Evolutionary conservation across 257 asterid species (phyloP).

Genomic region (Salvia rosmarinus): DNA sequence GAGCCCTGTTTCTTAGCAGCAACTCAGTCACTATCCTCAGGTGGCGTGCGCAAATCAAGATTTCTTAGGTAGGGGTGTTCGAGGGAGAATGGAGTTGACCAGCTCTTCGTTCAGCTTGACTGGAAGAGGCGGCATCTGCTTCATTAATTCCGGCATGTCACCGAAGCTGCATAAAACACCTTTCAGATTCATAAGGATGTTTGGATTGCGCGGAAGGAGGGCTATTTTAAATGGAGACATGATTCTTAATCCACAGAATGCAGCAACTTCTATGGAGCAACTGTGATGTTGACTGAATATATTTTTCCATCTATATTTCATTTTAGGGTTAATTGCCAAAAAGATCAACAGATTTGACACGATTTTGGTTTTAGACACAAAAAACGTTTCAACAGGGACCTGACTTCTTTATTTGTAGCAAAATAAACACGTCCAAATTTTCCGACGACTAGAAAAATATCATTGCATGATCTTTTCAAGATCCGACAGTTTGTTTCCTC

Average conservation of each 20-base stretch:
- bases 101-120: slow-evolving; percentile 84
- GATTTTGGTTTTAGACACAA: background rate
- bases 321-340: background rate
- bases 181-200: slow-evolving; percentile 22
- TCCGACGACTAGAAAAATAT: background rate
- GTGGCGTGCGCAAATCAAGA: slow-evolving; percentile 35
- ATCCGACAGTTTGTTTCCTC: too few species aligned
- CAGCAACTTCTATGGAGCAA: background rate
- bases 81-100: slow-evolving; percentile 59
- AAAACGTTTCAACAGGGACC: background rate
- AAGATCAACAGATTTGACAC: background rate
- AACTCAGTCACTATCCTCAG: slow-evolving; percentile 19
- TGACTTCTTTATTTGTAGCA: background rate
- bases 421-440: background rate
- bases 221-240: background rate
- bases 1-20: slow-evolving; percentile 13
- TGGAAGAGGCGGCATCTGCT: slow-evolving; percentile 88
- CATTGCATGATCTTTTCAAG: too few species aligned
- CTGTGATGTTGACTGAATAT: background rate
- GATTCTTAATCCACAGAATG: background rate
- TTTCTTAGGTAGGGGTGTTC: slow-evolving; percentile 45
- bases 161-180: slow-evolving; percentile 49
- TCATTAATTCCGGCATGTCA: slow-evolving; percentile 69
- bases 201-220: background rate
- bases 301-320: background rate